These are phyloP conservation scores for Plectosphaerella sp. DNA, from an alignment of 2,329 filamentous ascomycete species.

Conservation along the genomic window DNA sequence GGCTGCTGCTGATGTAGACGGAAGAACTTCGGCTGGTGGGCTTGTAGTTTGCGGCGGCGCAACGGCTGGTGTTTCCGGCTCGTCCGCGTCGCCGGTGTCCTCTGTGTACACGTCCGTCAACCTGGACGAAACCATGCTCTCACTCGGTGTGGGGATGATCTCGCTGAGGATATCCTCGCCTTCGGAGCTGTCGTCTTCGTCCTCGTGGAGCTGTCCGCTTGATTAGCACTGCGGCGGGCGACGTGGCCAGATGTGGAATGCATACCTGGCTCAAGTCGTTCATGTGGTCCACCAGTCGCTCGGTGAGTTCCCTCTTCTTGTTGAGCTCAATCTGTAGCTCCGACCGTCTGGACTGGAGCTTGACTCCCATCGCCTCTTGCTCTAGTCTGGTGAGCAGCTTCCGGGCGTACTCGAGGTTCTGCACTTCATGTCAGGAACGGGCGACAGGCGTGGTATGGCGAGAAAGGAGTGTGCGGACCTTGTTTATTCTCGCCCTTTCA, in stretches of 20 bases:
- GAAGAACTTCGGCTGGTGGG: background rate
- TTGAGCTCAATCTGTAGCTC: constrained; percentile 61
- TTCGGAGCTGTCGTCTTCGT: constrained; percentile 42
- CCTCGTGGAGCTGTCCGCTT: constrained; percentile 29
- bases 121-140: constrained; percentile 39
- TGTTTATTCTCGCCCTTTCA: constrained; percentile 47
- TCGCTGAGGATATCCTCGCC: constrained; percentile 54
- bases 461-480: constrained; percentile 24
- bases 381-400: constrained; percentile 66
- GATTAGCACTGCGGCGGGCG: too few species aligned
- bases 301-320: constrained; percentile 61
- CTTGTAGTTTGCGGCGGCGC: constrained; percentile 1
- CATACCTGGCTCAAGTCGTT: constrained; percentile 62
- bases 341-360: constrained; percentile 52
- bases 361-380: constrained; percentile 59
- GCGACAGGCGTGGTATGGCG: background rate
- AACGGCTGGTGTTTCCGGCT: constrained; percentile 3
- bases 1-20: background rate
- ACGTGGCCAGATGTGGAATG: constrained; percentile 1
- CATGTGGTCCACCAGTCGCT: constrained; percentile 61
- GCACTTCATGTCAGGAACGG: background rate
- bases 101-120: constrained; percentile 15
- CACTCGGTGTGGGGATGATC: constrained; percentile 50
- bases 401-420: constrained; percentile 72
- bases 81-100: constrained; percentile 14